Base-by-base conservation (phyloP, 495 filamentous ascomycete species). In the Parachaetomium inaequale region DNA sequence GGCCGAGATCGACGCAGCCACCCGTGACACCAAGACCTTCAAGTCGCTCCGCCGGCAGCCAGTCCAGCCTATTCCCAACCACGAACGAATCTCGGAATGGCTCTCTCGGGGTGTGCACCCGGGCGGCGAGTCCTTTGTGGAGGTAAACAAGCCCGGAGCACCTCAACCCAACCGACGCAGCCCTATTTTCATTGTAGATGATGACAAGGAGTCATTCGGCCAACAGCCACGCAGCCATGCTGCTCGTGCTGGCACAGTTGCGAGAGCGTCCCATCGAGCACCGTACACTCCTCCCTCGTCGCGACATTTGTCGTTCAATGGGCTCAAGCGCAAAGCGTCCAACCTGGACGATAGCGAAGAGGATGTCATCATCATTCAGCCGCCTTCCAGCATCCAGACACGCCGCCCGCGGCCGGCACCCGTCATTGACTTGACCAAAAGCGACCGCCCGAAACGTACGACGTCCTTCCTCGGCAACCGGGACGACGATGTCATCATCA, bases 401-500 rank as follows among this genome's bases (percentile, higher is more conserved):
- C 25, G 36, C 14, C 15, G 17, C 0, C 14, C 32, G 23, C 7
- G 17, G 12, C 5, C 29, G 3, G 17, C 0, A 14, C 31, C 31
- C n/a, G 11, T 56, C 43, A 29, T 62, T 2, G 59, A 62, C 42
- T 23, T 56, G 51, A 62, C 59, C 21, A 25, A 21, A 17, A 17
- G 17, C 47, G n/a, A 60, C 6, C 36, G n/a, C 11, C 47, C 47
- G 4, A 52, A 34, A 23, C 58, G 58, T 17, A 38, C 17, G 11
- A 46, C 17, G 28, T 61, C 50, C 40, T 36, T 54, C 34, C 28
- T 54, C 28, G 52, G 45, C 11, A 14, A 55, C 29, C 21, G 32
- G 4, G 59, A 62, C 17, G 42, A 62, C 21, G 59, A 62, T 50
- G 42, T 62, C n/a, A 56, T 56, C 0, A 40, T 62, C 17, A 49